Conservation (phyloP, 345 rosid genomes). For the Lepidium didymum region DNA sequence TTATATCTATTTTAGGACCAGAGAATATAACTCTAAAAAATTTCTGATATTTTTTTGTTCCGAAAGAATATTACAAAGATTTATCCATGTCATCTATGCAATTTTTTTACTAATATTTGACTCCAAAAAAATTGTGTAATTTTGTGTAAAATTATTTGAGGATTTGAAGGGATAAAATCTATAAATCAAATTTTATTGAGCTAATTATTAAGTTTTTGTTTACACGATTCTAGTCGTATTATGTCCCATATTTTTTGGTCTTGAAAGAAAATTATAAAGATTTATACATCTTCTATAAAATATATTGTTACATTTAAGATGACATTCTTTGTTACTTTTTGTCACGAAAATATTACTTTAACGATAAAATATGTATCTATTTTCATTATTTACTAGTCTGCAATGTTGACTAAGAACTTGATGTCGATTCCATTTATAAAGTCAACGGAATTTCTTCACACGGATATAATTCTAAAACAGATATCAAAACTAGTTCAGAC, state of each 20-base stretch:
- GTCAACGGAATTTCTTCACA: neutral
- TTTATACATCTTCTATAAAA: neutral
- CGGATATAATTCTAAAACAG: neutral
- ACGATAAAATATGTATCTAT: neutral
- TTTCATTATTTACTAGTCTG: neutral
- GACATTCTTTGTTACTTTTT: neutral
- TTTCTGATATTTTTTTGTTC: too few species aligned
- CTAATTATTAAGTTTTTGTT: too few species aligned
- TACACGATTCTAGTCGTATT: too few species aligned
- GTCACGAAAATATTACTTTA: neutral
- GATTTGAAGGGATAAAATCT: too few species aligned
- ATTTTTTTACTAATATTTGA: too few species aligned
- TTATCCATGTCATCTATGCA: too few species aligned
- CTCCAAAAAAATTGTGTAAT: too few species aligned
- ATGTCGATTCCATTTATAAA: neutral
- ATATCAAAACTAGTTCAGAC: neutral
- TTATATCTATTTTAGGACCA: too few species aligned
- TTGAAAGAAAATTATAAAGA: neutral
- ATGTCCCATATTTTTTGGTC: neutral
- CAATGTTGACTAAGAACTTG: neutral
- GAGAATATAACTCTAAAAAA: too few species aligned
- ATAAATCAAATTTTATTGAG: too few species aligned
- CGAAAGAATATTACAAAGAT: too few species aligned
- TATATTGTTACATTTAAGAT: neutral
- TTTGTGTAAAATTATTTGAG: too few species aligned